Evolutionary conservation across 192 early-diverging fungal genomes (phyloP), one percentile per base, ranked within the genome.

Genomic region (Bifiguratus adelaidae): DNA sequence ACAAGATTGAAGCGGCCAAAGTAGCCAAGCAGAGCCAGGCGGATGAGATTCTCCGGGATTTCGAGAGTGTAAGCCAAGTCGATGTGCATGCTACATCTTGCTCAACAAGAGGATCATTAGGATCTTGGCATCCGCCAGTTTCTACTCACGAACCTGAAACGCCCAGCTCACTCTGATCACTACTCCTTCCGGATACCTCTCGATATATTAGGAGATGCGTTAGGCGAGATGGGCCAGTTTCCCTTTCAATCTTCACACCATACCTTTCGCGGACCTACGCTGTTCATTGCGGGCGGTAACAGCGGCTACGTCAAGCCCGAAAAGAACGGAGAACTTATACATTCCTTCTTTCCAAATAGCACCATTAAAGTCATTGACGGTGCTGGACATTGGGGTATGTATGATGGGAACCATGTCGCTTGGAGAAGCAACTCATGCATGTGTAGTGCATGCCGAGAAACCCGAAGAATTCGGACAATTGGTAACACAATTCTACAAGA

Each of bases 91-190:
- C n/a, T 30, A 19, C n/a, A 24, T 36, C 4, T 4, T 53, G 19
- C 13, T 24, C 23, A 21, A 13, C n/a, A 20, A 2, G 37, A 28
- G 18, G 15, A 49, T 49, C 33, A 34, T 49, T 50, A 66, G 66
- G 71, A 85, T 41, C 2, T 77, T 0, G 56, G 57, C 20, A 65
- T 86, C 6, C 76, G 85, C 1, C 82, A 86, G 49, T 97, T 97
- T 56, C 55, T 97, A 55, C 65, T 93, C 23, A 97, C 95, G 7
- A 97, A 97, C 58, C 73, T 95, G 54, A 90, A 87, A 48, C 65
- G 71, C 48, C 41, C 63, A 30, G 44, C 51, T 1, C 44, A 63
- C 1, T 50, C 35, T 0, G 63, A 58, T 13, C 40, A 51, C 4
- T 82, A 85, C 44, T 58, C 57, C 22, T 88, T 82, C 35, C 70